phyloP scores from a whole-genome alignment of 1,284 basidiomycete genomes.

The Taiwanofungus camphoratus region DNA sequence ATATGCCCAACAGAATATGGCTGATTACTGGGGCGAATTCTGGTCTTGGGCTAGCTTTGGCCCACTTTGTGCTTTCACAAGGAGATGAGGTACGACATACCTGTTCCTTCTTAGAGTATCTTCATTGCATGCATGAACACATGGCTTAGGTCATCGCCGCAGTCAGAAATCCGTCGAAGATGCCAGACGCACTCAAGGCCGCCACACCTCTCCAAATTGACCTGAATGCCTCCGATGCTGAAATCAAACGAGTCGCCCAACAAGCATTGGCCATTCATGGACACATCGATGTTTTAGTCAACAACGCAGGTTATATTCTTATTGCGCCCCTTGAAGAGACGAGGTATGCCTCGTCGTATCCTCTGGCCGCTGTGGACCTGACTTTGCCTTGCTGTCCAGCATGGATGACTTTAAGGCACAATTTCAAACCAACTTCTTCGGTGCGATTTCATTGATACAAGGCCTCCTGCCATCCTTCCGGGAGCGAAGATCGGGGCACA shows the following conservation, averaged over 20 bases:
- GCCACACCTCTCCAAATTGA: neutral
- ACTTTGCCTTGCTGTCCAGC: neutral
- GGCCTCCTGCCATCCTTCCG: constrained; percentile 13
- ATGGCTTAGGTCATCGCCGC: neutral
- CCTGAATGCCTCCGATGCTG: neutral
- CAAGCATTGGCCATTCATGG: neutral
- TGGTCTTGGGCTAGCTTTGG: too few species aligned
- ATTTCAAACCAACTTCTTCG: constrained; percentile 12
- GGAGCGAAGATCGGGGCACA: constrained; percentile 7
- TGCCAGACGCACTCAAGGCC: neutral
- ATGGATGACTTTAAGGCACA: constrained; percentile 9
- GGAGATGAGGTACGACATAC: neutral
- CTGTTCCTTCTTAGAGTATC: neutral
- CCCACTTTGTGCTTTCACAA: neutral
- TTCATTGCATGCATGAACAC: neutral
- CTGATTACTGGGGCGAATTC: neutral
- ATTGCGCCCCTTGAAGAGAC: neutral
- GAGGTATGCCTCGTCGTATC: neutral
- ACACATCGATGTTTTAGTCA: neutral
- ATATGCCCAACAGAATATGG: neutral
- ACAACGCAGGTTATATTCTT: neutral
- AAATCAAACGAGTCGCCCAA: neutral
- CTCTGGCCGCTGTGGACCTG: too few species aligned
- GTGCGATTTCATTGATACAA: constrained; percentile 11
- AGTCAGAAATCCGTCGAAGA: neutral